A percentile compares a stretch with the other conserved stretches of the same genome.
phyloP scores from a whole-genome alignment of 257 asterid genomes.

The Petrea volubilis region DNA sequence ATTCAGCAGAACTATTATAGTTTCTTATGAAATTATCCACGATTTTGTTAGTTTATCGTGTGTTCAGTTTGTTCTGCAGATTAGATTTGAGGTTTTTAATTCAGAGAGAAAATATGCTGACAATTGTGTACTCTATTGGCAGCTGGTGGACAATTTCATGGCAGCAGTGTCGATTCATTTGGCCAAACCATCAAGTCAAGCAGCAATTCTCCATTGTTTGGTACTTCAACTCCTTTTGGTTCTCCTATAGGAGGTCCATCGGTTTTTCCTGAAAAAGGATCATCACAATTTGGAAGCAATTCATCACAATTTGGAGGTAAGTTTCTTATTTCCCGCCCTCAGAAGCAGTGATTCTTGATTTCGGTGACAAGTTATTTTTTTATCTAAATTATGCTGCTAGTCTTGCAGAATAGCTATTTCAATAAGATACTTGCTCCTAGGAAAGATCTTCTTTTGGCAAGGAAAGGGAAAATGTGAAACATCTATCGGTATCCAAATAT shows the following conservation, averaged over 20 bases:
- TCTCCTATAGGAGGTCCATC: background rate
- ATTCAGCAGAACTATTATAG: background rate
- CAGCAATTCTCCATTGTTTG: background rate
- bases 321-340: background rate
- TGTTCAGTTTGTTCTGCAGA: background rate
- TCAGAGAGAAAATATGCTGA: background rate
- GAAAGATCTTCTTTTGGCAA: background rate
- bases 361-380: background rate
- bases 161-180: background rate
- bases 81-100: background rate
- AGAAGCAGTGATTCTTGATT: background rate
- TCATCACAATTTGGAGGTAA: conserved; percentile 18
- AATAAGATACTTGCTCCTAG: background rate
- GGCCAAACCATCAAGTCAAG: background rate
- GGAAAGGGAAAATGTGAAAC: background rate
- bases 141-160: conserved; percentile 9
- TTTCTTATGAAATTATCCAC: background rate
- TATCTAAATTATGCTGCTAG: background rate
- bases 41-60: background rate
- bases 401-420: background rate
- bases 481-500: background rate
- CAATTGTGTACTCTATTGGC: conserved; percentile 4
- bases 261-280: background rate
- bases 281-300: background rate
- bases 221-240: conserved; percentile 6